These are phyloP conservation scores for Arachis hypogaea DNA, from an alignment of 306 rosid species.

Conservation along the genomic window DNA sequence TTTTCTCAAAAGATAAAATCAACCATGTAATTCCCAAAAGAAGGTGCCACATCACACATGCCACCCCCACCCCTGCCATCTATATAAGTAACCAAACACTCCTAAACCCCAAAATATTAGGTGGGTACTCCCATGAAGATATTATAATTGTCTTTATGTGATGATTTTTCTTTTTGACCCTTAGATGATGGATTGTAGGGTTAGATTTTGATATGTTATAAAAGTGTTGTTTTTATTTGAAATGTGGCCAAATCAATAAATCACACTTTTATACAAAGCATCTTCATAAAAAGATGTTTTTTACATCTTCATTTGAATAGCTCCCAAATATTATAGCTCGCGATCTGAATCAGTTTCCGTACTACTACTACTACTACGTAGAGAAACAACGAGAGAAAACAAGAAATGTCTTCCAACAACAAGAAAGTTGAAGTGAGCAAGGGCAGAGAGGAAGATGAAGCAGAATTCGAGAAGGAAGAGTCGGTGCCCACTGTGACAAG, in stretches of 20 bases:
- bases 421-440: conserved; percentile 27
- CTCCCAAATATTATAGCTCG: not conserved
- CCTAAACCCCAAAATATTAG: not conserved
- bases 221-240: no score
- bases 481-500: conserved; percentile 27
- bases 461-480: conserved; percentile 7
- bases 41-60: not conserved
- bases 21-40: no score
- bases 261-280: no score
- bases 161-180: no score
- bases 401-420: conserved; percentile 36
- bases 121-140: no score
- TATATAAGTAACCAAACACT: not conserved
- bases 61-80: not conserved
- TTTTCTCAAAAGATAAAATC: not conserved
- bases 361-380: not conserved
- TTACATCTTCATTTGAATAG: no score
- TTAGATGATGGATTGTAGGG: no score
- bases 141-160: no score
- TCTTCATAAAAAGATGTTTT: no score
- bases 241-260: no score
- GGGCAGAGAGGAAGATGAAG: conserved; percentile 33
- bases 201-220: no score
- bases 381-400: not conserved
- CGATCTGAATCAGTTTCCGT: not conserved